Conservation (phyloP, 768 basidiomycete species). For the Naematelia encephala region DNA sequence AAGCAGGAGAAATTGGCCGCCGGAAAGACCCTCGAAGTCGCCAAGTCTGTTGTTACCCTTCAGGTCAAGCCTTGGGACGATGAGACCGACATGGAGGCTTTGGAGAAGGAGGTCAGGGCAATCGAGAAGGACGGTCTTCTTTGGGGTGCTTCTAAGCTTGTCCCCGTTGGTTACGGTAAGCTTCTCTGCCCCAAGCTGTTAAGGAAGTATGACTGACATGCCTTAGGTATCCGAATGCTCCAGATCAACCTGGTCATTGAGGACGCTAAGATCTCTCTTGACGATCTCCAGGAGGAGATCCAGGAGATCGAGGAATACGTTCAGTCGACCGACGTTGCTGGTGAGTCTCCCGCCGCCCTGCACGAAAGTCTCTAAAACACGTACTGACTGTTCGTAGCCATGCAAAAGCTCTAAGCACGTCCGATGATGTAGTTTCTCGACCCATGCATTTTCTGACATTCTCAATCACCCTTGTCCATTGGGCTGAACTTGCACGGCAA, state of each 20-base stretch:
- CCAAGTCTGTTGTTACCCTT: constrained; percentile 91
- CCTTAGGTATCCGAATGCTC: constrained; percentile 78
- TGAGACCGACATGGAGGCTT: constrained; percentile 89
- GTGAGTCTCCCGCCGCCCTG: constrained; percentile 33
- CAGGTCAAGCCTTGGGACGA: constrained; percentile 99
- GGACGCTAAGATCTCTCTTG: constrained; percentile 90
- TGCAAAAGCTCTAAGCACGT: constrained; percentile 43
- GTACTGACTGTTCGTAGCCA: constrained; percentile 27
- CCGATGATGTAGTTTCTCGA: too few relatives aligned
- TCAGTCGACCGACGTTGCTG: constrained; percentile 85
- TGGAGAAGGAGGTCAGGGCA: constrained; percentile 79
- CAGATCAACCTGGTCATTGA: constrained; percentile 69
- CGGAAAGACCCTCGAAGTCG: constrained; percentile 50
- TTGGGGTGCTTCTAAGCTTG: constrained; percentile 92
- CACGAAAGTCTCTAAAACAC: too few relatives aligned
- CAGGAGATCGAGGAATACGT: constrained; percentile 59
- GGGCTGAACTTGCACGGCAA: too few relatives aligned
- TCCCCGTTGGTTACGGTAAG: constrained; percentile 73
- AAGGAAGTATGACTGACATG: constrained; percentile 8
- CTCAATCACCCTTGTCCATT: too few relatives aligned
- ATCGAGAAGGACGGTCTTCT: constrained; percentile 86
- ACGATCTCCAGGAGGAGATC: constrained; percentile 89
- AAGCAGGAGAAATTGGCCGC: constrained; percentile 69
- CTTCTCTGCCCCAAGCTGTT: constrained; percentile 3
- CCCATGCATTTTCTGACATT: too few relatives aligned